Base-by-base conservation (phyloP, 352 stramenopile species). In the Globisporangium paroecandrum region DNA sequence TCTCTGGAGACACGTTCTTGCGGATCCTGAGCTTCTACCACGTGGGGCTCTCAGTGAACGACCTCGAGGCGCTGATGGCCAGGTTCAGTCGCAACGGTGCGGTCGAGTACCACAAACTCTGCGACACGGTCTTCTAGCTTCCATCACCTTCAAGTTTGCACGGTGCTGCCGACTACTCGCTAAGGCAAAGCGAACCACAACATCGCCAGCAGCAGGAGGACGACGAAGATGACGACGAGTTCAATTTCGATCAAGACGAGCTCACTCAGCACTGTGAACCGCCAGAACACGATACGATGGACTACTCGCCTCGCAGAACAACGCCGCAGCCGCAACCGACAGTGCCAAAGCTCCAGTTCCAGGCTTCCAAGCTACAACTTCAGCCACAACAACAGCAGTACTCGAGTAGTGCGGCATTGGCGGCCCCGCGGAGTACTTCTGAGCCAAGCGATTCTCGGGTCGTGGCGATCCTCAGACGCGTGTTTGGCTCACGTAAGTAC, bases 401-500 rank as follows among this genome's bases (percentile, higher is more conserved):
- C 36, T 6, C 51, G 4, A 29, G 22, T 9, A 65, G 20, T 29
- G 10, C 53, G 36, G 15, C 53, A 22, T 47, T 59, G 4, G 18
- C 22, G 10, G 8, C 38, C 10, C 12, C 55, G 13, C 12, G 27
- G 4, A 32, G 36, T 15, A 4, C 6, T 57, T 34, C 18, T 6
- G 25, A 29, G 9, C 22, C 55, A 61, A 70, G 47, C 2, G 66
- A 79, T 29, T 27, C 70, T 29, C 74, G 70, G 4, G 81, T 88
- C 62, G 69, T 83, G 22, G 78, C 57, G 13, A 64, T 90, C 59
- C 53, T 91, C 20, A 74, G 82, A 12, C 74, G 80, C 46, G 72
- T 84, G 9, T 94, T 94, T 77, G 74, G 69, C 13, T 43, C 64
- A 3, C 75, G 73, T 3, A 93, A 93, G 67, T 95, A 94, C 59